Conservation (phyloP, 148 eudicot genomes). For the Amaranthus hypochondriacus region DNA sequence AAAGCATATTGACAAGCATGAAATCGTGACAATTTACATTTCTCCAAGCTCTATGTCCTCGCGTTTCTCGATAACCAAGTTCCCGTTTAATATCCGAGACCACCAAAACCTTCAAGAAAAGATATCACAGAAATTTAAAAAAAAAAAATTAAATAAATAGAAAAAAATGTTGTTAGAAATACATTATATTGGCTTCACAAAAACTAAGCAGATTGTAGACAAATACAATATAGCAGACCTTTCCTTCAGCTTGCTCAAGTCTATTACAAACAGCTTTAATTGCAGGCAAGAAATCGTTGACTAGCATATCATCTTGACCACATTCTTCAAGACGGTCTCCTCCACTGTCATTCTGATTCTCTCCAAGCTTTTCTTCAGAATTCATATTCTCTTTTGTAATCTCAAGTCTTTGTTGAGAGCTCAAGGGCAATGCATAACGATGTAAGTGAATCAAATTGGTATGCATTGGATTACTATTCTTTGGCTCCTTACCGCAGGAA, state of each 20-base stretch:
- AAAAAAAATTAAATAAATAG: not conserved
- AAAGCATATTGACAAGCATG: not conserved
- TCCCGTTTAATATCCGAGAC: slow-evolving; percentile 76
- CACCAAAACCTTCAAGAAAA: slow-evolving; percentile 65
- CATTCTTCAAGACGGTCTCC: slow-evolving; percentile 38
- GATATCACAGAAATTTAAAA: slow-evolving; percentile 2
- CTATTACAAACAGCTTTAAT: slow-evolving; percentile 77
- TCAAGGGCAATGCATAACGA: slow-evolving; percentile 84
- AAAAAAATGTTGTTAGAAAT: slow-evolving; percentile 9
- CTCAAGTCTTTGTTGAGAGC: slow-evolving; percentile 89
- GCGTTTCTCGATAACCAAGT: slow-evolving; percentile 65
- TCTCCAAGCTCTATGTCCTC: slow-evolving; percentile 93
- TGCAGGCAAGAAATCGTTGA: slow-evolving; percentile 77
- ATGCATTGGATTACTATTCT: slow-evolving; percentile 43
- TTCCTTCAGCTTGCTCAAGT: slow-evolving; percentile 81
- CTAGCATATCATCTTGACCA: slow-evolving; percentile 55
- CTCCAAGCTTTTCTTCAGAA: slow-evolving; percentile 38
- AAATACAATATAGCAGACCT: slow-evolving; percentile 42
- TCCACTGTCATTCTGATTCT: slow-evolving; percentile 26
- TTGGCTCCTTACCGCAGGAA: slow-evolving; percentile 36
- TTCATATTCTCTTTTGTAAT: slow-evolving; percentile 52
- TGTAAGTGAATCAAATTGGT: slow-evolving; percentile 80
- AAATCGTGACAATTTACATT: slow-evolving; percentile 42
- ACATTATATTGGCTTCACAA: slow-evolving; percentile 8
- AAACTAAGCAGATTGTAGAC: not conserved